Conservation (phyloP, 2,329 filamentous ascomycete species). For the Colletotrichum zoysiae region DNA sequence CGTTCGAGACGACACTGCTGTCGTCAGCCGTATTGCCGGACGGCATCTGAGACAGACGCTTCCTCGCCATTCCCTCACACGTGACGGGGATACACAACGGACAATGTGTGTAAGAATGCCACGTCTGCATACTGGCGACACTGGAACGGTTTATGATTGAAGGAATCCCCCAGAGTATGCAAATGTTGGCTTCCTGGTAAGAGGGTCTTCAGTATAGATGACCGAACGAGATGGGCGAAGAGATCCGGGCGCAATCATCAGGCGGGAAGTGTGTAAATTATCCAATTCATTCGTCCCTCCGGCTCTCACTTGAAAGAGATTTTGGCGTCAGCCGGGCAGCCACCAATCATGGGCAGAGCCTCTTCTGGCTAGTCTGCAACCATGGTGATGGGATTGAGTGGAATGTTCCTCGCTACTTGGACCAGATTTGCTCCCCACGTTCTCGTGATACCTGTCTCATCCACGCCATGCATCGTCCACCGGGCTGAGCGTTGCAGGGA, state of each 20-base stretch:
- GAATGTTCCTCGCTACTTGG: background rate
- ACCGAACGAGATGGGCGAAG: constrained; percentile 30
- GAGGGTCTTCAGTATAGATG: constrained; percentile 7
- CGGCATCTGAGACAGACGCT: background rate
- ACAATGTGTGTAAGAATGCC: background rate
- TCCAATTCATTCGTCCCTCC: background rate
- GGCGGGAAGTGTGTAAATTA: background rate
- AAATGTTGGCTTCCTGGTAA: background rate
- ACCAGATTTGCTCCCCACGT: constrained; percentile 16
- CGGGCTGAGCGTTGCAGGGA: constrained; percentile 30
- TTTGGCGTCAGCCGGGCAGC: background rate
- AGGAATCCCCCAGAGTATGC: constrained; percentile 1
- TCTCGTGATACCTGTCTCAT: constrained; percentile 7
- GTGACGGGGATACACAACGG: background rate
- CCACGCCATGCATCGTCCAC: constrained; percentile 15
- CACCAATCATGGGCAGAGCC: background rate
- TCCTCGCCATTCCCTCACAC: background rate
- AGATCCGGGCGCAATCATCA: constrained; percentile 22
- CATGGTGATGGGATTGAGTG: background rate
- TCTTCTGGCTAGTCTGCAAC: background rate
- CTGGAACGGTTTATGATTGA: too few relatives aligned
- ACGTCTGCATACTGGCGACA: background rate
- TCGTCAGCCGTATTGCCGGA: constrained; percentile 4
- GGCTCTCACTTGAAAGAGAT: background rate
- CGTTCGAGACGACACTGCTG: constrained; percentile 7